Evolutionary conservation across 345 rosid species (phyloP), one percentile per base, ranked within the genome.

Genomic region (Aquilaria yunnanensis): DNA sequence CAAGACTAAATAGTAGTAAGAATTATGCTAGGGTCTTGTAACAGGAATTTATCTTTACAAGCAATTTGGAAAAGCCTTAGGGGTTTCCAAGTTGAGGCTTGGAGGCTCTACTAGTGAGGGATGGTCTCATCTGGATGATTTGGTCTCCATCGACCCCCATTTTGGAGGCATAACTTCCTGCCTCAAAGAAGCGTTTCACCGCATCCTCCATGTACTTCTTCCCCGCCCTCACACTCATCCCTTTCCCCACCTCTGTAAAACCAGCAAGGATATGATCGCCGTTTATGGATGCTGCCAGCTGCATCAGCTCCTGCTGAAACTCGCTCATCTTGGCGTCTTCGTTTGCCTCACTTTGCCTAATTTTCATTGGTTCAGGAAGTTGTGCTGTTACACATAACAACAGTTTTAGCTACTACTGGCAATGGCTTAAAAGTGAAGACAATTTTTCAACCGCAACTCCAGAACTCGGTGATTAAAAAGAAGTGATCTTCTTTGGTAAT

Each of bases 141-240:
- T 88, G 89, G 48, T 93, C 87, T 12, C 69, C 74, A 68, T 85
- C 82, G 30, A 89, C 98, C 60, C 94, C 97, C 92, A 90, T 81
- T 71, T 71, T 80, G 59, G 72, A 56, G 41, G 98, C 98, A 29
- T 54, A 67, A 53, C 64, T 69, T 13, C 94, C 96, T 0, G 87
- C 90, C 9, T 83, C 84, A 2, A 87, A 72, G 88, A 84, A 93
- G n/a, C 88, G 72, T 67, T 81, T 74, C 14, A 87, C 74, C 2
- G 97, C 98, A 43, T 87, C 85, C 60, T 90, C 96, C 94, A 90
- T 90, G 70, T 87, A 90, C 41, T 41, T 75, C 52, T 86, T 87
- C 56, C 87, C 98, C 81, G 86, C 75, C 79, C 66, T 84, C 2
- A 90, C 94, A 4, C 77, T 93, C 97, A 93, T 85, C 10, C 71